Conservation (phyloP, 495 filamentous ascomycete genomes). For the Penicillium herquei region DNA sequence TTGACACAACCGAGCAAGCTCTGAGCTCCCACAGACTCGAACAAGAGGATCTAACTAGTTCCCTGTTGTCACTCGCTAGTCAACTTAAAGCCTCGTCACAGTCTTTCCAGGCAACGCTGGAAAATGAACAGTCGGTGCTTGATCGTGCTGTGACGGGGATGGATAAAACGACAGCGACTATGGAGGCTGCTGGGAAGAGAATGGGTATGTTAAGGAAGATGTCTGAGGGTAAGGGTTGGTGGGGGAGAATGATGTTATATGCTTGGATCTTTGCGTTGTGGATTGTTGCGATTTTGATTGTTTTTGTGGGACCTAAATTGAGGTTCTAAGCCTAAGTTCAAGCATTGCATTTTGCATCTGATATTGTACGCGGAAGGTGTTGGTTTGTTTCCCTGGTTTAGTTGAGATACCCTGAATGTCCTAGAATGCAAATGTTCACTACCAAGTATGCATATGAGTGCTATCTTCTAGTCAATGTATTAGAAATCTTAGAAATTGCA, state of each 20-base stretch:
- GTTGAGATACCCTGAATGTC: constrained; percentile 11
- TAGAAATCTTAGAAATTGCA: too few species aligned
- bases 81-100: constrained; percentile 74
- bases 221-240: constrained; percentile 86
- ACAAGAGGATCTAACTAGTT: constrained; percentile 80
- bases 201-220: constrained; percentile 74
- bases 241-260: constrained; percentile 81
- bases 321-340: constrained; percentile 58
- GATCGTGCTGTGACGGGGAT: constrained; percentile 68
- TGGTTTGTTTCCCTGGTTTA: not conserved
- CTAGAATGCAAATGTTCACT: not conserved
- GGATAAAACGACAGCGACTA: constrained; percentile 67
- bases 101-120: constrained; percentile 66
- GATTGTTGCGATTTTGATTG: constrained; percentile 69
- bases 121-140: constrained; percentile 69
- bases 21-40: constrained; percentile 72
- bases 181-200: constrained; percentile 68
- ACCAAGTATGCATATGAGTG: too few species aligned
- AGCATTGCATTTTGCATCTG: not conserved
- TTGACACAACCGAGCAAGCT: constrained; percentile 56
- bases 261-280: constrained; percentile 77
- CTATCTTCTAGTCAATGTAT: too few species aligned
- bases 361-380: not conserved
- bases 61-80: constrained; percentile 72
- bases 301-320: constrained; percentile 80